Percentiles rank a stretch among this genome's conserved stretches.
Evolutionary conservation across 176 grass and related monocot genomes (phyloP).

Genomic region (Zizania latifolia): DNA sequence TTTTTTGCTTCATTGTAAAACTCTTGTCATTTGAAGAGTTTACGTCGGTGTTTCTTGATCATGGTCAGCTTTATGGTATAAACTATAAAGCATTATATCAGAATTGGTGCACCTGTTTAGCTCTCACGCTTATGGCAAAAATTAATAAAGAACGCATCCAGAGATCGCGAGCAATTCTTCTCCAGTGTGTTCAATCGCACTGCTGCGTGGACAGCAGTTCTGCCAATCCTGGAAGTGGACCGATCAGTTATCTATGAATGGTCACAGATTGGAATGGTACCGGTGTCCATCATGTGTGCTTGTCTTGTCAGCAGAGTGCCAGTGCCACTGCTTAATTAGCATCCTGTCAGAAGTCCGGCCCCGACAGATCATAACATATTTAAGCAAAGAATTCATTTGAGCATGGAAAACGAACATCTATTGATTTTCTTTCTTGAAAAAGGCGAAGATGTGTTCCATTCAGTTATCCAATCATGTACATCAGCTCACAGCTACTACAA

Average conservation of each 20-base stretch:
- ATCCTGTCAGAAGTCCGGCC: background rate
- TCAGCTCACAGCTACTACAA: background rate
- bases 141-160: background rate
- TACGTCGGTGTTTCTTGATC: background rate
- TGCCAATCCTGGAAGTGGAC: too few relatives aligned
- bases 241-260: too few relatives aligned
- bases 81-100: background rate
- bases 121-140: background rate
- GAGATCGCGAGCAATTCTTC: background rate
- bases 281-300: too few relatives aligned
- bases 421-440: background rate
- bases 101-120: background rate
- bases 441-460: background rate
- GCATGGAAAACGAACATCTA: background rate
- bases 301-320: too few relatives aligned
- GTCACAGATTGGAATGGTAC: too few relatives aligned
- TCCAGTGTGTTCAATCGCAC: background rate
- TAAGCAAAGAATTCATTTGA: background rate
- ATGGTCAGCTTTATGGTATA: background rate
- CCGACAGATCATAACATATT: background rate
- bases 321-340: background rate
- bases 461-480: background rate
- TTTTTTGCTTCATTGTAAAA: background rate
- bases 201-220: too few relatives aligned
- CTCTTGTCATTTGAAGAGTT: background rate